Evolutionary conservation across 1,284 basidiomycete species (phyloP).

Genomic region (Ustilago trichophora): DNA sequence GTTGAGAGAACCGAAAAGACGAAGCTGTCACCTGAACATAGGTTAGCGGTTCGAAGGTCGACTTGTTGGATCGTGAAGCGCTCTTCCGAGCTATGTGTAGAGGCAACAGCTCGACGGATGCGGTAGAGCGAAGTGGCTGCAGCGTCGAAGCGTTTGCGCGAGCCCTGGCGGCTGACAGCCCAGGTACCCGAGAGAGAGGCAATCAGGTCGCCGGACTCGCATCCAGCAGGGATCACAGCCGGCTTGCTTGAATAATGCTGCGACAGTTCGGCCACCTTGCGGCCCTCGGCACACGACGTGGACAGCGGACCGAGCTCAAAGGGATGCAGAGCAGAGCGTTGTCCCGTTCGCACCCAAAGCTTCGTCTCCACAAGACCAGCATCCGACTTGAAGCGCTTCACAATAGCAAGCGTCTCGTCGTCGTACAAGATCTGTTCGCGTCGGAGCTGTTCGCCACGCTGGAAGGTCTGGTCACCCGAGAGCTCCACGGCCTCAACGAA

Average conservation of each 20-base stretch:
- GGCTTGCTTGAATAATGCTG: slow-evolving; percentile 39
- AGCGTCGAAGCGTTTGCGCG: slow-evolving; percentile 43
- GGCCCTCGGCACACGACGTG: slow-evolving; percentile 42
- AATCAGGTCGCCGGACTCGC: slow-evolving; percentile 44
- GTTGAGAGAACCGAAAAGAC: slow-evolving; percentile 43
- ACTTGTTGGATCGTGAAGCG: slow-evolving; percentile 53
- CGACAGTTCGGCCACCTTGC: slow-evolving; percentile 52
- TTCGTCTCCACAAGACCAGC: slow-evolving; percentile 22
- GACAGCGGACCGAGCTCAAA: slow-evolving; percentile 35
- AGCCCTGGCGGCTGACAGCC: slow-evolving; percentile 43
- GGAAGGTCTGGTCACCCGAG: slow-evolving; percentile 37
- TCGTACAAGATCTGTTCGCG: slow-evolving; percentile 47
- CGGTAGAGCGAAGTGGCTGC: slow-evolving; percentile 45
- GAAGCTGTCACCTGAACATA: slow-evolving; percentile 56
- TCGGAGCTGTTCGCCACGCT: slow-evolving; percentile 38
- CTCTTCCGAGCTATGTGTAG: slow-evolving; percentile 5
- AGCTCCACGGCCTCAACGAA: slow-evolving; percentile 26
- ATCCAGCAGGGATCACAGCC: slow-evolving; percentile 36
- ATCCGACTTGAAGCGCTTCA: slow-evolving; percentile 29
- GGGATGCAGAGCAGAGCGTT: slow-evolving; percentile 30
- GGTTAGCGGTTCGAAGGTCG: slow-evolving; percentile 41
- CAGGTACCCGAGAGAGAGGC: slow-evolving; percentile 30
- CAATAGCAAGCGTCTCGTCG: slow-evolving; percentile 45
- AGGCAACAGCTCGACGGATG: slow-evolving; percentile 26
- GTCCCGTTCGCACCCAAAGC: slow-evolving; percentile 38